Conservation (phyloP, 2,329 filamentous ascomycete genomes). For the Pseudogymnoascus sp. region DNA sequence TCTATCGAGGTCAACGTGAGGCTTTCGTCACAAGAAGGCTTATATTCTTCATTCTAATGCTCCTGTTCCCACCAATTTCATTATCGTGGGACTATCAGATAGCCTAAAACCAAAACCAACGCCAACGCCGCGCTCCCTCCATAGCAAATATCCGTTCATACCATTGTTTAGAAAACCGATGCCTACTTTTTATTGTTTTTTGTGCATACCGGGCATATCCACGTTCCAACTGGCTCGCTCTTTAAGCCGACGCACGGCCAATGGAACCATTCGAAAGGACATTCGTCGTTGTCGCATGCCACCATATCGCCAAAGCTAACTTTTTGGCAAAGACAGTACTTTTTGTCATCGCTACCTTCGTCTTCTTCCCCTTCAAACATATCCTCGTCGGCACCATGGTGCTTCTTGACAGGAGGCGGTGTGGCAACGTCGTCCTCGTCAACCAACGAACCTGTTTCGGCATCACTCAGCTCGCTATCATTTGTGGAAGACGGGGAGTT, state of each 20-base stretch:
- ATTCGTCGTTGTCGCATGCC: slow-evolving; percentile 75
- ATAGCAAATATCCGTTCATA: neutral
- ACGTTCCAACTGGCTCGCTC: slow-evolving; percentile 58
- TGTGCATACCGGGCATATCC: slow-evolving; percentile 58
- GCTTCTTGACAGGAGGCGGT: slow-evolving; percentile 39
- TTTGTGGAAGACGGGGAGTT: slow-evolving; percentile 55
- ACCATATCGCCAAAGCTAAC: slow-evolving; percentile 86
- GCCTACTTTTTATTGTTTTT: slow-evolving; percentile 29
- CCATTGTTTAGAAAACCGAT: neutral
- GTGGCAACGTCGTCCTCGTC: slow-evolving; percentile 37
- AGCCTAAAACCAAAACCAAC: neutral
- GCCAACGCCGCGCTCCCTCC: neutral
- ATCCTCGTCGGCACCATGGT: slow-evolving; percentile 43
- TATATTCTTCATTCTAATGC: neutral
- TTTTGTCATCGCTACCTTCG: slow-evolving; percentile 63
- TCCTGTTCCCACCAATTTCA: neutral
- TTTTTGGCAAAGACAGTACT: slow-evolving; percentile 77
- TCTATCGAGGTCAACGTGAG: neutral
- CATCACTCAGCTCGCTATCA: slow-evolving; percentile 58
- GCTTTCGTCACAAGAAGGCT: neutral
- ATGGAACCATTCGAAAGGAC: slow-evolving; percentile 81
- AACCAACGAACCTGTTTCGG: slow-evolving; percentile 46
- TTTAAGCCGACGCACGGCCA: slow-evolving; percentile 66
- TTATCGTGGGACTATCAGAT: neutral
- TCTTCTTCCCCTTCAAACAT: slow-evolving; percentile 54